Percentiles rank a stretch among this genome's conserved stretches.
These are phyloP conservation scores for Juglanconis juglandina DNA, from an alignment of 2,329 filamentous ascomycete species.

Conservation along the genomic window DNA sequence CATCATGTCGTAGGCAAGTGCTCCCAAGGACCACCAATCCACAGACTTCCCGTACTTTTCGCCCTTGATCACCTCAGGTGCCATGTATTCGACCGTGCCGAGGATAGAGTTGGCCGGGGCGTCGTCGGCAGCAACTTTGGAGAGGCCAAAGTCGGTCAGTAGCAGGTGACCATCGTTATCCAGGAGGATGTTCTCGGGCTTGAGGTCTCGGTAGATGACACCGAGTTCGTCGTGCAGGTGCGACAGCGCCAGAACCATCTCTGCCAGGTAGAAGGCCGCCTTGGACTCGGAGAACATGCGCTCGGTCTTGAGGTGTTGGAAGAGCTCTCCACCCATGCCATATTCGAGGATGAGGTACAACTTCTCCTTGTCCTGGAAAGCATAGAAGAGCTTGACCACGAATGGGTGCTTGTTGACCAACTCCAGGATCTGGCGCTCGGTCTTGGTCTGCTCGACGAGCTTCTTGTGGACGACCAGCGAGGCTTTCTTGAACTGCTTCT, in stretches of 20 bases:
- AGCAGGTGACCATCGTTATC: constrained; percentile 89
- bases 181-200: constrained; percentile 94
- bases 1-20: constrained; percentile 86
- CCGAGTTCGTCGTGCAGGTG: constrained; percentile 90
- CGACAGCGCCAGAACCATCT: constrained; percentile 91
- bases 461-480: constrained; percentile 94
- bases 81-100: constrained; percentile 98
- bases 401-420: constrained; percentile 96
- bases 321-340: constrained; percentile 92
- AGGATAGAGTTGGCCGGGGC: constrained; percentile 80
- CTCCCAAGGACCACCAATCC: constrained; percentile 98
- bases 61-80: constrained; percentile 86
- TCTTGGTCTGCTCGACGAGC: constrained; percentile 94
- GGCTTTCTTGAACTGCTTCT: constrained; percentile 98
- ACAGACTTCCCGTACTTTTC: constrained; percentile 90
- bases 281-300: constrained; percentile 91
- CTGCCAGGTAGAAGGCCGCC: constrained; percentile 96
- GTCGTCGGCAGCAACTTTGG: constrained; percentile 83
- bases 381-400: constrained; percentile 96
- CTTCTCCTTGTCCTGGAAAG: constrained; percentile 97
- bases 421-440: constrained; percentile 90
- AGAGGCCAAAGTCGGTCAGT: constrained; percentile 93
- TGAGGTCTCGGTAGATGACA: constrained; percentile 93
- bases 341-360: constrained; percentile 97
- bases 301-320: constrained; percentile 89